Evolutionary conservation across 2,329 filamentous ascomycete species (phyloP), one percentile per base, ranked within the genome.

Genomic region (Akanthomyces lecanii): DNA sequence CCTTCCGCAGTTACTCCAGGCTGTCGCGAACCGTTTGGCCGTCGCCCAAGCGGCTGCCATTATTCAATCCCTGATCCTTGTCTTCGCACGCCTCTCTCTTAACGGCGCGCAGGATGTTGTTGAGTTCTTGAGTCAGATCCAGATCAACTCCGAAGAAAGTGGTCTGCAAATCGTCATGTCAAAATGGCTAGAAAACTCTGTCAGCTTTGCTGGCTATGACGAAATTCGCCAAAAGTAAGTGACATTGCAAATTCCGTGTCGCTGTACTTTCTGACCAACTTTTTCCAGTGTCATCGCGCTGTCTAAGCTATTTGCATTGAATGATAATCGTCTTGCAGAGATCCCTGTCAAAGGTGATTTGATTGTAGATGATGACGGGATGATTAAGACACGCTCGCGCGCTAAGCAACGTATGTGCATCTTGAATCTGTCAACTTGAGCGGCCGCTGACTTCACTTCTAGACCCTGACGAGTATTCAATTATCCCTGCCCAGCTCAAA

Each of bases 121-220:
- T 16, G 89, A 95, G 62, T 99, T 99, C 78, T 81, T 99, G 38
- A 89, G 89, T 65, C 88, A 92, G 71, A 89, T 97, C 66, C 85
- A 92, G 68, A 90, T 98, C 67, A 85, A 86, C 54, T 2, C 36
- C 10, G 88, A 88, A 21, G 82, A 90, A 71, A 96, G 84, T 70
- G 95, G 93, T n/a, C 79, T 99, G 8, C 86, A 93, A 66, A 88
- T 97, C 28, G 95, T 99, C 4, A 79, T 98, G 67, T 84, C 88
- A 76, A 97, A 98, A 77, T 99, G 95, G 95, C 81, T 99, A 1
- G 95, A 98, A 78, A 97, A 98, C 76, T 97, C 92, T 4, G 85
- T 96, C 75, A 96, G 90, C 75, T 99, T 99, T 77, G 92, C 92
- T n/a, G 95, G 95, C 14, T 99, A 97, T 70, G 93, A 98, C 70